A percentile compares a stretch with the other conserved stretches of the same genome.
Evolutionary conservation across 768 basidiomycete genomes (phyloP).

Genomic region (Boletellus ananas): DNA sequence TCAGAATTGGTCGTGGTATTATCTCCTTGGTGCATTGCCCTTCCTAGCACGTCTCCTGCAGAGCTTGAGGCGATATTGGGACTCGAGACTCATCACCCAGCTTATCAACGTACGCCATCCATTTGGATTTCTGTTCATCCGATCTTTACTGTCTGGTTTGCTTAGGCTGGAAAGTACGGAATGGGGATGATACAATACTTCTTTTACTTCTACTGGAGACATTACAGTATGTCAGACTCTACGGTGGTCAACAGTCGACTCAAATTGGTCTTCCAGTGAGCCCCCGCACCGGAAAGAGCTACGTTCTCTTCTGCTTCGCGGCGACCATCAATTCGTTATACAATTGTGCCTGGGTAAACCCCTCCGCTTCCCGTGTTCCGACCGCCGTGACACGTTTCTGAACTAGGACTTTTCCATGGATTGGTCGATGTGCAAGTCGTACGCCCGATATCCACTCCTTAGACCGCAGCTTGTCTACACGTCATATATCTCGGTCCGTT

Average conservation of each 20-base stretch:
- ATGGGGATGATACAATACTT: constrained; percentile 61
- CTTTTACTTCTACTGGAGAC: constrained; percentile 77
- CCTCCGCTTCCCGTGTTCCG: not conserved
- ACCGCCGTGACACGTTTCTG: not conserved
- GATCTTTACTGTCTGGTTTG: not conserved
- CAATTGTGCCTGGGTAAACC: constrained; percentile 70
- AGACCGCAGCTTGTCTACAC: constrained; percentile 74
- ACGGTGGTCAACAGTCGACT: not conserved
- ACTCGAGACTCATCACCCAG: constrained; percentile 72
- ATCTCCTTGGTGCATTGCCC: constrained; percentile 61
- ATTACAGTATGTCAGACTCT: constrained; percentile 41
- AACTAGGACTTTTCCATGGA: constrained; percentile 82
- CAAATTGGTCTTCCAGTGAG: constrained; percentile 21
- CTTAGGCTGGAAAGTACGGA: constrained; percentile 81
- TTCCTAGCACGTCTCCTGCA: constrained; percentile 77
- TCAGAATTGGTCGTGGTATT: constrained; percentile 59
- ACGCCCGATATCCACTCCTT: constrained; percentile 54
- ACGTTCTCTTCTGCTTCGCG: constrained; percentile 67
- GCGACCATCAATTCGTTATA: constrained; percentile 66
- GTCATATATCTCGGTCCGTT: constrained; percentile 52
- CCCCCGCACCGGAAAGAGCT: constrained; percentile 41
- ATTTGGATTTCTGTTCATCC: not conserved
- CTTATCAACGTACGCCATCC: constrained; percentile 70
- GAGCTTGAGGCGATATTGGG: constrained; percentile 81
- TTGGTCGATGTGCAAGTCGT: constrained; percentile 77